Conservation (phyloP, 306 rosid species). For the Acacia acuminata region DNA sequence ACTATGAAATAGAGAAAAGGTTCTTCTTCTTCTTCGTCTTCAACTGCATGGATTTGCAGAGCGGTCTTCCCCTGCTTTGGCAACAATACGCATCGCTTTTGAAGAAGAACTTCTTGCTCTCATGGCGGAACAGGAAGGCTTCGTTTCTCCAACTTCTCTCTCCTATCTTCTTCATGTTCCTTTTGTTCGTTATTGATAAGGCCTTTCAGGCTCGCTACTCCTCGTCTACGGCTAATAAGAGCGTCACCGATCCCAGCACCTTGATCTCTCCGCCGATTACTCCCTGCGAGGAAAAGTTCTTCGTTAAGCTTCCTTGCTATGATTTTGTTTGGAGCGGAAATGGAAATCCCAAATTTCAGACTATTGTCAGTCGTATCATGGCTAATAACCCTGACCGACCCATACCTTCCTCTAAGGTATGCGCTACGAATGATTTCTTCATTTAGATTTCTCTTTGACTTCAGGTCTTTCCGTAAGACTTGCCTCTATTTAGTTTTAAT, state of each 20-base stretch:
- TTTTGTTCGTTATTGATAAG: slow-evolving; percentile 62
- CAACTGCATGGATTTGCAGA: slow-evolving; percentile 38
- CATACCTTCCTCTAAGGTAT: slow-evolving; percentile 54
- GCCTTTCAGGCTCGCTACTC: slow-evolving; percentile 46
- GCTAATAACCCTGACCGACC: slow-evolving; percentile 68
- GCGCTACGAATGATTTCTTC: not conserved
- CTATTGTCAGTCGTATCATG: slow-evolving; percentile 64
- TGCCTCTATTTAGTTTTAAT: not conserved
- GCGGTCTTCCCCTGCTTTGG: slow-evolving; percentile 48
- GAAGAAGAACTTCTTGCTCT: slow-evolving; percentile 61
- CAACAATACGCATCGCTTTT: slow-evolving; percentile 65
- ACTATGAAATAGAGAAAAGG: not conserved
- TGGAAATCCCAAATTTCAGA: slow-evolving; percentile 34
- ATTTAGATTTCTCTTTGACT: not conserved
- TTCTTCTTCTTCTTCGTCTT: not conserved
- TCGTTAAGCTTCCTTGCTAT: slow-evolving; percentile 57
- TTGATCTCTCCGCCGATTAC: slow-evolving; percentile 45
- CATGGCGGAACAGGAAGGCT: slow-evolving; percentile 70
- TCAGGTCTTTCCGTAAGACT: not conserved
- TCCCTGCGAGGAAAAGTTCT: slow-evolving; percentile 74
- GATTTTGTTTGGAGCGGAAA: slow-evolving; percentile 84
- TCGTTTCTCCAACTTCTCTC: slow-evolving; percentile 59
- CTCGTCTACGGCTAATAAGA: slow-evolving; percentile 30
- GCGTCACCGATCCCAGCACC: slow-evolving; percentile 40
- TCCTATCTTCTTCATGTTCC: slow-evolving; percentile 65